phyloP scores from a whole-genome alignment of 129 eudicot species.

The Tanacetum coccineum region DNA sequence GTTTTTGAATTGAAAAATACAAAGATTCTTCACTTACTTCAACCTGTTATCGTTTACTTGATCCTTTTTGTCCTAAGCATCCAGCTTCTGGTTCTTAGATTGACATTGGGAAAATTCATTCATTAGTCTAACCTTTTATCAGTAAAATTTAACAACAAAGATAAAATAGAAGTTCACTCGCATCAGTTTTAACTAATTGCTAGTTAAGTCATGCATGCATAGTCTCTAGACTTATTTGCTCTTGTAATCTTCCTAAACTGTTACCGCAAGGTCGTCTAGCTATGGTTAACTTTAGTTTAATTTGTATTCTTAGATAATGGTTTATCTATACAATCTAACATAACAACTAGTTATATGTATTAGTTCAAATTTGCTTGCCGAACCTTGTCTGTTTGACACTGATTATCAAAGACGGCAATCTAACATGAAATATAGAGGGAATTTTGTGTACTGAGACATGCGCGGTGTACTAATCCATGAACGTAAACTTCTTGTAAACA shows the following conservation, averaged over 20 bases:
- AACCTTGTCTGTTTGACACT: background rate
- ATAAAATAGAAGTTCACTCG: constrained; percentile 50
- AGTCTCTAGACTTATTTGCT: constrained; percentile 6
- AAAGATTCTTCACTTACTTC: constrained; percentile 45
- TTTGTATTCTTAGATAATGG: background rate
- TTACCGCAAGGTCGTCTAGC: background rate
- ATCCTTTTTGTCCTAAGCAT: constrained; percentile 34
- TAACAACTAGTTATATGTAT: background rate
- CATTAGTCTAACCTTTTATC: constrained; percentile 12
- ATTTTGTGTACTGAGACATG: background rate
- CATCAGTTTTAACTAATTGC: constrained; percentile 14
- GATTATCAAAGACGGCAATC: background rate
- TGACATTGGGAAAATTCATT: constrained; percentile 39
- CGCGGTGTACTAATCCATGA: background rate
- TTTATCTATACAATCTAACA: background rate
- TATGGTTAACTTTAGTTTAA: background rate
- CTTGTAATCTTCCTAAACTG: constrained; percentile 3
- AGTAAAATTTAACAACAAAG: constrained; percentile 38
- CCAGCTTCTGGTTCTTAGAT: constrained; percentile 33
- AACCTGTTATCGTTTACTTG: constrained; percentile 28
- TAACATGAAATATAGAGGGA: background rate
- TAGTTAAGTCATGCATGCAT: no score
- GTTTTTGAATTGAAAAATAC: constrained; percentile 34
- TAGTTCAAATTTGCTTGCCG: background rate
- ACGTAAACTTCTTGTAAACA: background rate